These are phyloP conservation scores for Thymus quinquecostatus DNA, from an alignment of 257 asterid species.

Conservation along the genomic window DNA sequence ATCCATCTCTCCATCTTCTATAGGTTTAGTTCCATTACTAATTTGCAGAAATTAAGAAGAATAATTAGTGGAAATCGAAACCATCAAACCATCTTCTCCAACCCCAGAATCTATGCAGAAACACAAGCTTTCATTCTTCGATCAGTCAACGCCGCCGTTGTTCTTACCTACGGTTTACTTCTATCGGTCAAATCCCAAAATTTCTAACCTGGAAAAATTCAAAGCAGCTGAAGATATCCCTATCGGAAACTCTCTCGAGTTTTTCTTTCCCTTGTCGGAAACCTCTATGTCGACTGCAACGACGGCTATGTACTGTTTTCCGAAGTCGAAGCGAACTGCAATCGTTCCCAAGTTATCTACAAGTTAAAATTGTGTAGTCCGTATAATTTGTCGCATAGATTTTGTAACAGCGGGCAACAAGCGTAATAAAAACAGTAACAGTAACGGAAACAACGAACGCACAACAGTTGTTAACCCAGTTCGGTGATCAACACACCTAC, in stretches of 20 bases:
- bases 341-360: slow-evolving; percentile 18
- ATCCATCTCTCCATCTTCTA: no score
- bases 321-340: slow-evolving; percentile 38
- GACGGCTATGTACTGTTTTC: slow-evolving; percentile 42
- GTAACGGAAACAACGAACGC: no score
- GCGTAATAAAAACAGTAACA: no score
- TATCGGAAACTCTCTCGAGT: slow-evolving; percentile 39
- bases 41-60: no score
- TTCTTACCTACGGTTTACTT: slow-evolving; percentile 48
- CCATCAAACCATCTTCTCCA: slow-evolving; percentile 46
- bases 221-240: slow-evolving; percentile 40
- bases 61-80: background rate
- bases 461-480: no score
- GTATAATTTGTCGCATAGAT: no score
- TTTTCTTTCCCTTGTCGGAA: slow-evolving; percentile 47
- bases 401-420: no score
- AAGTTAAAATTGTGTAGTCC: background rate
- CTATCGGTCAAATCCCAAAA: slow-evolving; percentile 31
- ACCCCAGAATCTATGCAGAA: slow-evolving; percentile 32
- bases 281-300: slow-evolving; percentile 42
- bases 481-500: no score
- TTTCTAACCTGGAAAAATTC: slow-evolving; percentile 28
- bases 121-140: slow-evolving; percentile 53
- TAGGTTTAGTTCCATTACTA: no score
- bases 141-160: slow-evolving; percentile 44